Percentiles rank a stretch among this genome's conserved stretches.
phyloP scores from a whole-genome alignment of 148 eudicot genomes.

The Fagopyrum esculentum region DNA sequence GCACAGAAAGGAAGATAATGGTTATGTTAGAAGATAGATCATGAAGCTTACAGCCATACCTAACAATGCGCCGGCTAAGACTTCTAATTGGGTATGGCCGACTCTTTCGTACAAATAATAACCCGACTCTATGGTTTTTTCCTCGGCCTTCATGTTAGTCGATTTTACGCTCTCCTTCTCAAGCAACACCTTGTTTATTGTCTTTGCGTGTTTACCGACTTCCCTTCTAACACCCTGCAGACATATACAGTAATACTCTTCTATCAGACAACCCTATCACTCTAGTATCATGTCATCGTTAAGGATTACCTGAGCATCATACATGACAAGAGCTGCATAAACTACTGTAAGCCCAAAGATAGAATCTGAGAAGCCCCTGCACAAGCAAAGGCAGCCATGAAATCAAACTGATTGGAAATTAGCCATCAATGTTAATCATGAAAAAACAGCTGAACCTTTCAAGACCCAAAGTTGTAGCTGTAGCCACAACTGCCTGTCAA shows the following conservation, averaged over 20 bases:
- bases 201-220: constrained; percentile 41
- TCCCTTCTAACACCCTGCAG: constrained; percentile 90
- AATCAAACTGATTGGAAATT: not conserved
- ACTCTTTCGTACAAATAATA: constrained; percentile 37
- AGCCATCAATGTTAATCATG: not conserved
- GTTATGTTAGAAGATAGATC: constrained; percentile 23
- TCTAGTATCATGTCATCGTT: no score
- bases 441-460: constrained; percentile 28
- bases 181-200: no score
- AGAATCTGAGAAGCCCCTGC: constrained; percentile 91
- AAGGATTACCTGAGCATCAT: constrained; percentile 79
- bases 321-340: constrained; percentile 81
- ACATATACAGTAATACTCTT: no score
- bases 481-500: constrained; percentile 70
- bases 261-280: no score
- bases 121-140: not conserved
- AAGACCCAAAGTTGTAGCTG: constrained; percentile 54
- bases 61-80: constrained; percentile 74
- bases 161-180: not conserved
- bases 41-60: constrained; percentile 65
- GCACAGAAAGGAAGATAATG: not conserved
- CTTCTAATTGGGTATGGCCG: constrained; percentile 83
- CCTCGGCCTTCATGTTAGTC: constrained; percentile 13
- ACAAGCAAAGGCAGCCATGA: not conserved
- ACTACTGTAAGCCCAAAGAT: constrained; percentile 77